Evolutionary conservation across 768 basidiomycete genomes (phyloP), one percentile per base, ranked within the genome.

Genomic region (Holtermanniella nyarrowii): DNA sequence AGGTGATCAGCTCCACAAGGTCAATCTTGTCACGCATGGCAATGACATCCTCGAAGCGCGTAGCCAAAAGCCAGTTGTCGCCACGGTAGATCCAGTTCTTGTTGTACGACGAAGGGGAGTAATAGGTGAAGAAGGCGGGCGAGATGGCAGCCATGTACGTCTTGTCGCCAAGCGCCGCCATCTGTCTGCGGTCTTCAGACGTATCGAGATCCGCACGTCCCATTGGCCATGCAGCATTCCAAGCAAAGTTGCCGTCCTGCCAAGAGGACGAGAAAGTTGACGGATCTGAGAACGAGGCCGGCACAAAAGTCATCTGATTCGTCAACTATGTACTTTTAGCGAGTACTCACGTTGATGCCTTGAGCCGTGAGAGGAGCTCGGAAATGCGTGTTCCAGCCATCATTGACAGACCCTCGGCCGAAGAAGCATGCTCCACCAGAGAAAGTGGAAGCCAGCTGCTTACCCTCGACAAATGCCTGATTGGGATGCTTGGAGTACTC

Each of bases 191-290:
- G 46, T 71, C 70, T 22, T 52, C 48, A 0, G 55, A 59, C 16
- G 58, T 84, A 68, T 68, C 82, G 68, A 54, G 57, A 27, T 60
- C 62, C 54, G 57, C 49, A 11, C 25, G 10, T 3, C 68, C 73
- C 49, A 77, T 76, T 2, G 87, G 85, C 87, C 87, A 89, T 31
- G 76, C 87, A 23, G 78, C 77, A 66, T 89, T 85, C 83, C 83
- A 89, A 47, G 70, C 69, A 46, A 70, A 55, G 39, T 68, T 62
- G 22, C 68, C 72, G 46, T 73, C 69, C 52, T 70, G 54, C 65
- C 65, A 69, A 42, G 50, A 54, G 20, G 46, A 53, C 31, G 45
- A n/a, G 42, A 66, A 63, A 1, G 57, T 55, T 16, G 57, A 49
- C 1, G 54, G 53, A 39, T 64, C 61, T 25, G 46, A 44, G 53